Evolutionary conservation across 805 yeast species (phyloP).

Genomic region (Pichia manshurica): DNA sequence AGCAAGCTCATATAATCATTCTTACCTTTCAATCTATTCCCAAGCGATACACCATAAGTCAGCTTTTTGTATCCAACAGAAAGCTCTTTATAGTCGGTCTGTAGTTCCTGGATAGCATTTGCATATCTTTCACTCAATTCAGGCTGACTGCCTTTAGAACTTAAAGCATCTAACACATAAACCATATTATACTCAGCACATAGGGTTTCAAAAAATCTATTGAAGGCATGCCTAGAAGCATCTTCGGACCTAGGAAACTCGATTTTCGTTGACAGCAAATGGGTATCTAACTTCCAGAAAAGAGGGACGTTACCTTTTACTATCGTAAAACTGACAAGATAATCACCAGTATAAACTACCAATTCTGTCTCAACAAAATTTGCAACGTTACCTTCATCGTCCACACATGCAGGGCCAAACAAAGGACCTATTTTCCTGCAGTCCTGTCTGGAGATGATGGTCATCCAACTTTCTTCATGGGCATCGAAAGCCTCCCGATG

Average conservation of each 20-base stretch:
- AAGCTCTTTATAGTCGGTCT: slow-evolving; percentile 10
- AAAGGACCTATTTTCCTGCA: slow-evolving; percentile 42
- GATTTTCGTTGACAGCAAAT: slow-evolving; percentile 39
- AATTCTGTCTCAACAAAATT: slow-evolving; percentile 50
- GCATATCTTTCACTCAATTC: slow-evolving; percentile 37
- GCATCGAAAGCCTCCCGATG: slow-evolving; percentile 32
- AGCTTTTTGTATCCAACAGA: slow-evolving; percentile 30
- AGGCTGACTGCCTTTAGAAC: slow-evolving; percentile 38
- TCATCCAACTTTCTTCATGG: slow-evolving; percentile 22
- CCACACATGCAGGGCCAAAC: slow-evolving; percentile 55
- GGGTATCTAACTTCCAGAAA: slow-evolving; percentile 47
- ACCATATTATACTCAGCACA: slow-evolving; percentile 45
- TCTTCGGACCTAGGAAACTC: slow-evolving; percentile 47
- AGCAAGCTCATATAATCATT: slow-evolving; percentile 21
- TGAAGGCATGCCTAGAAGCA: slow-evolving; percentile 48
- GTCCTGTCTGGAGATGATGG: slow-evolving; percentile 48
- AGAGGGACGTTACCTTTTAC: slow-evolving; percentile 51
- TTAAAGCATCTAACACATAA: slow-evolving; percentile 44
- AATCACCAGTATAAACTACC: slow-evolving; percentile 33
- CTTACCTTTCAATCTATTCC: slow-evolving; percentile 28
- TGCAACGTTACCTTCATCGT: slow-evolving; percentile 57
- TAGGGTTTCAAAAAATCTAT: slow-evolving; percentile 43
- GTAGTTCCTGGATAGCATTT: slow-evolving; percentile 20
- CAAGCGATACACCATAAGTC: slow-evolving; percentile 31
- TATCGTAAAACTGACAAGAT: slow-evolving; percentile 38